Evolutionary conservation across 768 basidiomycete species (phyloP), one percentile per base, ranked within the genome.

Genomic region (Mycena vitilis): DNA sequence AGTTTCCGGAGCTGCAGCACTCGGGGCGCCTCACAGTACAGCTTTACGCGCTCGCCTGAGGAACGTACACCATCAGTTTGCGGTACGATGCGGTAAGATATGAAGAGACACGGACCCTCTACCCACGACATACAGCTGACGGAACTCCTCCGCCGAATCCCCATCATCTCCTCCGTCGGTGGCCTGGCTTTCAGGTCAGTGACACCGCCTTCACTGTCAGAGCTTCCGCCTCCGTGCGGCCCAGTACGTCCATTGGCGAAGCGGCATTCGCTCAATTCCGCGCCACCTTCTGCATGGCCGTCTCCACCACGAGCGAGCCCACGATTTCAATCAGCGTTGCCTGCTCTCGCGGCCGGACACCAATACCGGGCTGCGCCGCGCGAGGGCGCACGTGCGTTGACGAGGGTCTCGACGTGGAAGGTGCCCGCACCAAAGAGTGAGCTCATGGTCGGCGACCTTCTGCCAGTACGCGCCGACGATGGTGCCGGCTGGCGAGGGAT

Each of bases 371-470:
- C 81, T 79, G 3, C 30, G 37, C 95, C 85, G 84, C 0, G 90
- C 89, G 15, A 98, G 84, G 7, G 95, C 82, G 34, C 92, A n/a
- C n/a, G 85, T 0, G 95, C 94, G 1, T 89, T 91, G 42, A 89
- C 90, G n/a, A 95, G 89, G 0, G 91, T 93, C 78, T 98, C 95
- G n/a, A 96, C 92, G 40, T 94, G 93, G 18, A 96, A 84, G 75
- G 82, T 97, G 96, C 52, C 89, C 86, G 44, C 84, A 86, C 72
- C 91, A 92, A 1, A 94, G 92, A 40, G 88, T 89, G 62, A 89
- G 84, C 1, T 88, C 88, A 78, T 96, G 95, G 77, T 95, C 91
- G 36, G 92, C 88, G 25, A 91, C 88, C 42, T 94, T 89, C 45
- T 95, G 88, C 20, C 94, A 94, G 81, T 95, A 93, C n/a, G 92